Percentiles rank a stretch among this genome's conserved stretches.
phyloP scores from a whole-genome alignment of 495 filamentous ascomycete species.

The Neurospora sp. region DNA sequence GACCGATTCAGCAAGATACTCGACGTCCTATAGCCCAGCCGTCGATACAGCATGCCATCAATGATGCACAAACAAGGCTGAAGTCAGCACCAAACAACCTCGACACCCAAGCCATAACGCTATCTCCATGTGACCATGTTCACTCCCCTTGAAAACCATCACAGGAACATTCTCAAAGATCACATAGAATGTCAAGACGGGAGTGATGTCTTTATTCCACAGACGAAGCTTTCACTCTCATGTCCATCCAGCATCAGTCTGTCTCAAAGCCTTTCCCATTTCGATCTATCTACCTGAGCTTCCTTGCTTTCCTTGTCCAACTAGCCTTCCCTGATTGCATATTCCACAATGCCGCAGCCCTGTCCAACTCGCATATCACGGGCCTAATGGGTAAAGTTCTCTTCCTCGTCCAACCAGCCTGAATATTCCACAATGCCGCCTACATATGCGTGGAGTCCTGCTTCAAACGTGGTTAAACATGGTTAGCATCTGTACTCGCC shows the following conservation, averaged over 20 bases:
- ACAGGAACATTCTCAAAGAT: neutral
- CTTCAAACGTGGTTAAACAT: neutral
- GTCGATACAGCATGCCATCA: neutral
- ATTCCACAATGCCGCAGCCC: neutral
- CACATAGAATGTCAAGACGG: neutral
- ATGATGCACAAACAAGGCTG: neutral
- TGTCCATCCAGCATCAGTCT: neutral
- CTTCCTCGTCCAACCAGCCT: too few species aligned
- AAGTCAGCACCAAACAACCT: neutral
- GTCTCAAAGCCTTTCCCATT: neutral
- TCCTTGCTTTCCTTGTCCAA: neutral
- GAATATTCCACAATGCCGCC: too few species aligned
- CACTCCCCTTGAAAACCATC: neutral
- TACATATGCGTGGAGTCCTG: neutral
- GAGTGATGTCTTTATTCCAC: neutral
- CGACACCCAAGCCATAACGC: neutral
- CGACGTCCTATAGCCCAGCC: neutral
- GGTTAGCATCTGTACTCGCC: neutral
- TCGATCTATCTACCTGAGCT: too few species aligned
- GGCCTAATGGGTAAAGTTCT: neutral
- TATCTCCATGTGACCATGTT: neutral
- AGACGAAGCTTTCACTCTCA: neutral
- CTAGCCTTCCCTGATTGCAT: neutral
- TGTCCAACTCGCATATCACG: neutral
- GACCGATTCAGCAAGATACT: neutral